These are phyloP conservation scores for Apiotrichum siamense DNA, from an alignment of 1,284 basidiomycete species.

Conservation along the genomic window DNA sequence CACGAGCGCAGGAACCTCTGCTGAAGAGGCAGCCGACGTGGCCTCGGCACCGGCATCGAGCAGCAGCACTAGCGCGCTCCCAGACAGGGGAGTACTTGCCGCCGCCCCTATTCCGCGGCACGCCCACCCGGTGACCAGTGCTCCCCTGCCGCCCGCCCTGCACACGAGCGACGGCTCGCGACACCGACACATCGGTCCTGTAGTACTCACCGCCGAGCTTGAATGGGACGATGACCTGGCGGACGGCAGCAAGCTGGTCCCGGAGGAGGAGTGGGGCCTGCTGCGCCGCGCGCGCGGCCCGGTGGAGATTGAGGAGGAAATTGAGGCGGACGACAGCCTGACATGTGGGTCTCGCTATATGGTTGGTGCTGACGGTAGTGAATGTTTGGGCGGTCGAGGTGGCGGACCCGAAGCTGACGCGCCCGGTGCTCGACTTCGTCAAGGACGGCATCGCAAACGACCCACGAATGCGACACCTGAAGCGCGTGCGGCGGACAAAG, in stretches of 20 bases:
- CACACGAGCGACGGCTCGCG: conserved; percentile 20
- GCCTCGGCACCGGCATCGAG: too few relatives aligned
- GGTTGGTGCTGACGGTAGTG: conserved; percentile 45
- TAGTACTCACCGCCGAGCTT: conserved; percentile 25
- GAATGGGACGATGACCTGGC: conserved; percentile 25
- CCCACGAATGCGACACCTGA: conserved; percentile 63
- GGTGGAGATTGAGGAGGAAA: conserved; percentile 34
- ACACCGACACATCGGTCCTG: conserved; percentile 14
- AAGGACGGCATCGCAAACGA: conserved; percentile 36
- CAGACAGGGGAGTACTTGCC: not conserved
- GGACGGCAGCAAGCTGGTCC: conserved; percentile 6
- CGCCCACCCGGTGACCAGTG: conserved; percentile 1
- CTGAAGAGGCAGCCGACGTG: too few relatives aligned
- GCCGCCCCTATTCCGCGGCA: not conserved
- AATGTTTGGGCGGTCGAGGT: conserved; percentile 81
- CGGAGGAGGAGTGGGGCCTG: conserved; percentile 20
- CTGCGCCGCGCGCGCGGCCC: conserved; percentile 30
- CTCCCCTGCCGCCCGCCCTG: conserved; percentile 26
- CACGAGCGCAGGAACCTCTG: not conserved
- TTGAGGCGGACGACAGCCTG: conserved; percentile 20
- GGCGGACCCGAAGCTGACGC: conserved; percentile 51
- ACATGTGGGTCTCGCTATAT: conserved; percentile 24
- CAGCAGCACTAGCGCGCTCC: not conserved
- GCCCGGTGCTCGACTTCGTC: conserved; percentile 8
- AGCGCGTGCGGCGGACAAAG: conserved; percentile 54